A percentile compares a stretch with the other conserved stretches of the same genome.
Conservation (phyloP, 345 rosid genomes). For the Carallia pectinifolia region DNA sequence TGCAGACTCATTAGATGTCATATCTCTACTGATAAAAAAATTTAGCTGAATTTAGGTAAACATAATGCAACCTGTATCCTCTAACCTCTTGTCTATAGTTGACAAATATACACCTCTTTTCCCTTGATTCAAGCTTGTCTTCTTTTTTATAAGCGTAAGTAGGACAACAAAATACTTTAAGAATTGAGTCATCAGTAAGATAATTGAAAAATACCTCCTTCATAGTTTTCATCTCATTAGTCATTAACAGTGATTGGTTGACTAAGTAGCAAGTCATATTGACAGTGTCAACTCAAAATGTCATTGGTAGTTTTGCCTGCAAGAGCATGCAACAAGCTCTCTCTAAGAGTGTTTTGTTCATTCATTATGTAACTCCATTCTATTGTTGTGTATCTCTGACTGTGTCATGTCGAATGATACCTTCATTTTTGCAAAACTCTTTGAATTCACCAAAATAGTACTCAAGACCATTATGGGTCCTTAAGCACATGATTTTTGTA, state of each 20-base stretch:
- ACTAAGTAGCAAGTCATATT: background rate
- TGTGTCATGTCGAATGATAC: background rate
- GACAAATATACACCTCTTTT: background rate
- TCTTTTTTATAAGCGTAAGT: background rate
- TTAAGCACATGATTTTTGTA: accelerated
- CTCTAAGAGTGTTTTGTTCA: background rate
- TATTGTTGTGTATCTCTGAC: background rate
- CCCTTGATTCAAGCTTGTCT: background rate
- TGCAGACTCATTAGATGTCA: background rate
- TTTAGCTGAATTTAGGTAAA: background rate
- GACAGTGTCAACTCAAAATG: background rate
- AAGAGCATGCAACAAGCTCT: background rate
- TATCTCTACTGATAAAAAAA: background rate
- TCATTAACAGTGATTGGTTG: background rate
- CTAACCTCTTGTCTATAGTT: background rate
- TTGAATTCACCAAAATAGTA: background rate
- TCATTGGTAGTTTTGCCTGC: no score
- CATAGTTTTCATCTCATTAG: background rate
- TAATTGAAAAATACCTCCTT: background rate
- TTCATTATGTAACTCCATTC: background rate
- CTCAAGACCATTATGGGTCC: background rate
- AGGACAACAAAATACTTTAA: background rate
- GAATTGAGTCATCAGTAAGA: background rate
- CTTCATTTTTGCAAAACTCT: background rate
- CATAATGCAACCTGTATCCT: background rate